Conservation (phyloP, 2,329 filamentous ascomycete species). For the Cercospora sp. region DNA sequence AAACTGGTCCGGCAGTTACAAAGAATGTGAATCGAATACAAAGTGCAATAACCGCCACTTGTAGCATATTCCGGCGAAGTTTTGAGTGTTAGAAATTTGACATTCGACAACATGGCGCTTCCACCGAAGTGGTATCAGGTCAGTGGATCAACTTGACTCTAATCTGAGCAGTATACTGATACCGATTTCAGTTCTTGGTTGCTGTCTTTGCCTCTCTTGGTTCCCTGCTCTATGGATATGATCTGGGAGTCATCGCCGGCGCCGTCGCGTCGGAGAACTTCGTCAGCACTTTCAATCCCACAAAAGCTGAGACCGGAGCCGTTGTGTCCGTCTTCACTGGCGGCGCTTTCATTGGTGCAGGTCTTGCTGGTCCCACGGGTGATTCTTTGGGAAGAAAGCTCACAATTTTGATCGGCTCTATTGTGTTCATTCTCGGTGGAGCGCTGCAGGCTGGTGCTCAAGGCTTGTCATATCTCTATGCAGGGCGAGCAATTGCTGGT, state of each 20-base stretch:
- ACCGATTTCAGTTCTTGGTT: constrained; percentile 53
- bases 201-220: constrained; percentile 60
- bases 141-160: neutral
- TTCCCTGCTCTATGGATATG: constrained; percentile 57
- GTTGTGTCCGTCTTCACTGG: constrained; percentile 78
- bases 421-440: constrained; percentile 72
- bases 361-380: constrained; percentile 62
- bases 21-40: neutral
- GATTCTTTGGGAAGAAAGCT: constrained; percentile 67
- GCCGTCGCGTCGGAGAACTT: constrained; percentile 53
- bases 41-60: neutral
- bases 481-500: constrained; percentile 55
- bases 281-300: constrained; percentile 43
- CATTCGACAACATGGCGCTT: constrained; percentile 49
- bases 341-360: constrained; percentile 70
- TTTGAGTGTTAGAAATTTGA: neutral
- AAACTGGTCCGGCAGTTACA: neutral
- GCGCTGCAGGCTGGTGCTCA: constrained; percentile 70
- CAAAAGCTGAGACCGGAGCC: constrained; percentile 53
- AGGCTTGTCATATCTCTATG: constrained; percentile 61
- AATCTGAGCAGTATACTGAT: neutral
- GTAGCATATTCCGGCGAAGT: neutral
- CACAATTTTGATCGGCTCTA: constrained; percentile 70
- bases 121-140: constrained; percentile 59
- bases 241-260: constrained; percentile 61